phyloP scores from a whole-genome alignment of 2,329 filamentous ascomycete species.

The Achaetomium macrosporum region DNA sequence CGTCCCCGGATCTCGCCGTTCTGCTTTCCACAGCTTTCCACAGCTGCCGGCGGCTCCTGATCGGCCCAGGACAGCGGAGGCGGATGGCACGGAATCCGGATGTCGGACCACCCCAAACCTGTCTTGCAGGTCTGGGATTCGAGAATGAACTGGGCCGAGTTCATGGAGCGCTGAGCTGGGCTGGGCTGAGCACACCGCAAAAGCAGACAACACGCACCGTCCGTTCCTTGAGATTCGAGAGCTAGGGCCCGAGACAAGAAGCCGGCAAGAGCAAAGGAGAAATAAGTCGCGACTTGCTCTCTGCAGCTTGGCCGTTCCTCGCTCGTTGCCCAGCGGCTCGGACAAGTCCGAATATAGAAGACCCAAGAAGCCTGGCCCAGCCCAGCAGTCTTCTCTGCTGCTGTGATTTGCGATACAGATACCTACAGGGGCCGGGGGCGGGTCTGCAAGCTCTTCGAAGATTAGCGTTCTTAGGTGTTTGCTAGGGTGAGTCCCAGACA shows the following conservation, averaged over 20 bases:
- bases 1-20: neutral
- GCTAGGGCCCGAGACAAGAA: neutral
- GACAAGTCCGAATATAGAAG: neutral
- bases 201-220: neutral
- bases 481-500: neutral
- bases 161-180: neutral
- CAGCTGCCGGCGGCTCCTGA: neutral
- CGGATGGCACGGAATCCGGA: neutral
- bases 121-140: neutral
- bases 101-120: no score
- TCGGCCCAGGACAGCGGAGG: neutral
- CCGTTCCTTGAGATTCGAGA: neutral
- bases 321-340: neutral
- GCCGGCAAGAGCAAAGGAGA: neutral
- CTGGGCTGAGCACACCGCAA: neutral
- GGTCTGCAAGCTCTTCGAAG: neutral
- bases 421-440: neutral
- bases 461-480: conserved; percentile 2
- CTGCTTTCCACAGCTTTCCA: neutral
- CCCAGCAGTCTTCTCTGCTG: conserved; percentile 1
- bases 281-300: neutral
- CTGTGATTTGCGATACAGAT: neutral
- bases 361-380: neutral
- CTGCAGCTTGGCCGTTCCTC: neutral
- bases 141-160: neutral